Evolutionary conservation across 306 rosid genomes (phyloP), one percentile per base, ranked within the genome.

Genomic region (Rosa lucieae): DNA sequence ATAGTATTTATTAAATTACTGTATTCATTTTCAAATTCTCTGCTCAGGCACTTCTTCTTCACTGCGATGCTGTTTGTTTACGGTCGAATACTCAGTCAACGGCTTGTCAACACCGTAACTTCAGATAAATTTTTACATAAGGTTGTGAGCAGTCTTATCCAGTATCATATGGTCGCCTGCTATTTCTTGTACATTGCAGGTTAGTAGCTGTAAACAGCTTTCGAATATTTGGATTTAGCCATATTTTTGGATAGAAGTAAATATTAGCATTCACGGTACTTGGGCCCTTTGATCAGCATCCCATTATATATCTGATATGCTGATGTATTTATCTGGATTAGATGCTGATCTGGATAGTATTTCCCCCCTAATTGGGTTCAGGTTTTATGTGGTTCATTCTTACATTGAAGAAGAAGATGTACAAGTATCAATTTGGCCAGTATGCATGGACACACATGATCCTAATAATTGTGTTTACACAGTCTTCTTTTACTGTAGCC

Each of bases 401-500:
- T 80, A 90, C 99, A 42, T 82, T 96, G 75, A 96, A 96, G 86
- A 96, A 93, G 96, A 95, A 90, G 90, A 91, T 93, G 99, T 93
- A 93, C 85, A 96, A 96, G 89, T 96, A 96, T 89, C 98, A 96
- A 82, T 96, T 96, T 89, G 94, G 99, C 85, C 98, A 96, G 93
- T 96, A 90, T 91, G 98, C 99, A 72, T 96, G 99, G 99, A 96
- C 99, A 15, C 97, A 96, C 82, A 96, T 96, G 99, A 96, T 96
- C 88, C 89, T 96, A 67, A 91, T 93, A 72, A 92, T 92, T 47
- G 98, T 96, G 85, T 96, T 96, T 86, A 88, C 93, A 20, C 99
- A 96, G 83, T 96, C 99, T 56, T 89, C 99, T 76, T 93, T 96
- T 88, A 90, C 98, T 1, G 99, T 96, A 78, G 98, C 99, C 69